phyloP scores from a whole-genome alignment of 2,329 filamentous ascomycete genomes.

The Tolypocladium amazonense region DNA sequence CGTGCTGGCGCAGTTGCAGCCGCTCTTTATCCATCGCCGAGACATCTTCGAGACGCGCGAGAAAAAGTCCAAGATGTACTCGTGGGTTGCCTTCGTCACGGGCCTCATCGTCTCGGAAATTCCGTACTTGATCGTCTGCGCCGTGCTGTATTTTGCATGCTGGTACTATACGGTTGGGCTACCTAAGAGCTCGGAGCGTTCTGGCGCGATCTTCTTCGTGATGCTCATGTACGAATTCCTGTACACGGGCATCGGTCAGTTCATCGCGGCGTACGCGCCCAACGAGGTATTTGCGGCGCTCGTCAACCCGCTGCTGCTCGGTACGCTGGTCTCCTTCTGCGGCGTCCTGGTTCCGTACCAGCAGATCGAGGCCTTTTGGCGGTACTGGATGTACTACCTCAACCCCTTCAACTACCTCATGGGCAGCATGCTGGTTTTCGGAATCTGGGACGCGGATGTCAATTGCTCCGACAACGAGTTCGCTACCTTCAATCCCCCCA shows the following conservation, averaged over 20 bases:
- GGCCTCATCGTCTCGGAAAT: conserved; percentile 38
- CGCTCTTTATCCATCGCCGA: conserved; percentile 44
- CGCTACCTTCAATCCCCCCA: conserved; percentile 38
- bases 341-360: conserved; percentile 62
- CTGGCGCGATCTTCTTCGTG: conserved; percentile 42
- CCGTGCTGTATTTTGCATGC: conserved; percentile 36
- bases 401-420: conserved; percentile 55
- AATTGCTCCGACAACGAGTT: conserved; percentile 37
- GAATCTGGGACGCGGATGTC: conserved; percentile 34
- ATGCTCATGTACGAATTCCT: conserved; percentile 51
- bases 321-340: conserved; percentile 58
- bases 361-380: conserved; percentile 56
- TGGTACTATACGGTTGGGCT: conserved; percentile 51
- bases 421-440: conserved; percentile 42
- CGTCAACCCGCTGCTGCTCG: conserved; percentile 44
- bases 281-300: conserved; percentile 49
- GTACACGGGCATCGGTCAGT: conserved; percentile 51
- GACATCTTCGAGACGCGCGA: conserved; percentile 49
- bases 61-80: conserved; percentile 51
- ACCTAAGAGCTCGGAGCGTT: conserved; percentile 27
- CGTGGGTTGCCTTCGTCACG: conserved; percentile 47
- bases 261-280: conserved; percentile 51
- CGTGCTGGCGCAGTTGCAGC: conserved; percentile 47
- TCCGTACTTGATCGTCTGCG: conserved; percentile 33
- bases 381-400: conserved; percentile 51